Percentiles rank a stretch among this genome's conserved stretches.
Evolutionary conservation across 1,284 basidiomycete genomes (phyloP).

Genomic region (Spongispora temasekensis): DNA sequence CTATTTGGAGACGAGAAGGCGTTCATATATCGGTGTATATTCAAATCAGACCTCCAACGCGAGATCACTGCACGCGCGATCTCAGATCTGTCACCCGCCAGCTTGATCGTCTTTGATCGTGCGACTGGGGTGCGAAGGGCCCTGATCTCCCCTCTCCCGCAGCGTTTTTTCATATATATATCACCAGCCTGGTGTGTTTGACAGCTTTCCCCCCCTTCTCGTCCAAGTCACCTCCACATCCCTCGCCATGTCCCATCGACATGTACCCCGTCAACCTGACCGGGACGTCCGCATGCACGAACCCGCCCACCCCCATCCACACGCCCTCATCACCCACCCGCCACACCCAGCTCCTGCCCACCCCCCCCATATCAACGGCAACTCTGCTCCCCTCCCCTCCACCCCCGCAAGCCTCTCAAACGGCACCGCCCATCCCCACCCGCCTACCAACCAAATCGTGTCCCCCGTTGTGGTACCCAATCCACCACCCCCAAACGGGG

Average conservation of each 20-base stretch:
- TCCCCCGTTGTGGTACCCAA: conserved; percentile 53
- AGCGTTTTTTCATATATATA: conserved; percentile 54
- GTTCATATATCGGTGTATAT: conserved; percentile 37
- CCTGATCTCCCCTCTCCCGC: conserved; percentile 44
- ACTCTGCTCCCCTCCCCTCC: conserved; percentile 33
- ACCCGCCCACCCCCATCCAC: conserved; percentile 47
- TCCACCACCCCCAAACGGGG: conserved; percentile 42
- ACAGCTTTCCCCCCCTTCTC: conserved; percentile 47
- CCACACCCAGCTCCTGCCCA: conserved; percentile 38
- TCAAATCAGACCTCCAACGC: conserved; percentile 44
- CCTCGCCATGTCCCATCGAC: conserved; percentile 59
- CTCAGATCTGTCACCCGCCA: conserved; percentile 38
- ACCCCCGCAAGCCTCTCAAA: conserved; percentile 47
- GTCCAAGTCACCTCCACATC: conserved; percentile 32
- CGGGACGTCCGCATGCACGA: conserved; percentile 68
- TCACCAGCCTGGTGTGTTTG: conserved; percentile 45
- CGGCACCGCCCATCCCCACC: conserved; percentile 39
- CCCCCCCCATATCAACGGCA: conserved; percentile 56
- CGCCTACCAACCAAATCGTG: conserved; percentile 37
- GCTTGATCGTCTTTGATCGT: conserved; percentile 57
- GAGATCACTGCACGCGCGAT: conserved; percentile 40
- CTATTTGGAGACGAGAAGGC: conserved; percentile 42
- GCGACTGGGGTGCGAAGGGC: conserved; percentile 46
- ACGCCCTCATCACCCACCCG: conserved; percentile 41
- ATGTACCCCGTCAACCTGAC: conserved; percentile 59